These are phyloP conservation scores for Fusarium continuum DNA, from an alignment of 2,329 filamentous ascomycete genomes.

Conservation along the genomic window DNA sequence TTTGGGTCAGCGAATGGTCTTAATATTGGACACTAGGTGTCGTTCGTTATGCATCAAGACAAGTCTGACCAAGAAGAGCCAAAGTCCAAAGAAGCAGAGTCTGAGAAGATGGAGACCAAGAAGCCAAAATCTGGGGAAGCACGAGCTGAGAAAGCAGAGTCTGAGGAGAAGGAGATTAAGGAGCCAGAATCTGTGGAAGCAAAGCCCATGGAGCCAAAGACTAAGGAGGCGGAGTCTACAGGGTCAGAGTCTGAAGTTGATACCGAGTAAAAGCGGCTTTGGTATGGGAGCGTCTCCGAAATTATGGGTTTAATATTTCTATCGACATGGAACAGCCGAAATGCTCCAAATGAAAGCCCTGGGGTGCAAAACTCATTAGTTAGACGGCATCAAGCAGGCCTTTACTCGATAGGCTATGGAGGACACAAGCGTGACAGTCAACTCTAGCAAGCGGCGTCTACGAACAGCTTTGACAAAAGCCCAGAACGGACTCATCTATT, in stretches of 20 bases:
- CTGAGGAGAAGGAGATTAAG: no score
- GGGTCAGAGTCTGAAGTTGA: conserved; percentile 10
- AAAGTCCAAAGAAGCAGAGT: neutral
- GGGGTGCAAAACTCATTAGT: neutral
- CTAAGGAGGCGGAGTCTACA: neutral
- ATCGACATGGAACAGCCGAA: neutral
- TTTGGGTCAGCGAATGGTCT: conserved; percentile 50
- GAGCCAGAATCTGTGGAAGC: no score
- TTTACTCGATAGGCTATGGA: neutral
- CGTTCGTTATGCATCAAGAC: conserved; percentile 3
- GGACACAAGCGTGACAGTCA: neutral
- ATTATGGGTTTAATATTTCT: neutral
- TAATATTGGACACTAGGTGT: conserved; percentile 31
- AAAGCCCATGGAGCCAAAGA: neutral
- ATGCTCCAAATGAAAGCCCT: neutral
- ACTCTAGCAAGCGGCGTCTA: neutral
- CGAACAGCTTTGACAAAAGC: neutral
- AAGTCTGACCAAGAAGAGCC: neutral
- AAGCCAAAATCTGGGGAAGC: no score
- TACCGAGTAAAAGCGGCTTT: neutral
- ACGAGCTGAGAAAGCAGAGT: no score
- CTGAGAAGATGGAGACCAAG: neutral
- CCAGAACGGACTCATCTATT: conserved; percentile 37
- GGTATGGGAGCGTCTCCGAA: neutral
- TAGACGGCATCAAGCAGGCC: neutral